Base-by-base conservation (phyloP, 768 basidiomycete species). In the Pleurotus eryngii region DNA sequence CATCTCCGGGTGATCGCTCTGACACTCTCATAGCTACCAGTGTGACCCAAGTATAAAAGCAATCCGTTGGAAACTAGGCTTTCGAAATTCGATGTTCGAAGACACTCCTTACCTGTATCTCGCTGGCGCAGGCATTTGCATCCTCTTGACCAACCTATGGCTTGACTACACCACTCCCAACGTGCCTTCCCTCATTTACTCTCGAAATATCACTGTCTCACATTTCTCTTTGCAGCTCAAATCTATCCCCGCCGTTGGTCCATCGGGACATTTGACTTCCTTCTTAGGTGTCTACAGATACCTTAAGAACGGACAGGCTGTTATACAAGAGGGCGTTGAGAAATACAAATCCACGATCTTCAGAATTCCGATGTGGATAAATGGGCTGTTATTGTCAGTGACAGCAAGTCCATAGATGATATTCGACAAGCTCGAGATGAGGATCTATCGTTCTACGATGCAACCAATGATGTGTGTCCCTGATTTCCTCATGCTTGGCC, bases 341-440 rank as follows among this genome's bases (percentile, higher is more conserved):
- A 56, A 46, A 27, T 56, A 56, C 55, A n/a, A 46, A 15, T 14
- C 22, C 0, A 45, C 45, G 4, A 20, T 40, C n/a, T 56, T 56
- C 60, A 60, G 53, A 42, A 46, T 60, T 14, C 39, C 60, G 15
- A 43, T 26, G 26, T 70, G 67, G 43, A 46, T 22, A 56, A 35
- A 38, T 56, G 55, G 55, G 45, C 46, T 20, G 55, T 56, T 30
- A 24, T 56, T 22, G 12, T 56, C 14, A 56, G 55, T 30, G 14
- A 47, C n/a, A 11, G 20, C 14, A 56, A 46, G 24, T n/a, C 27
- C 15, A 40, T 56, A 20, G 40, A 56, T 11, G 55, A 45, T 18
- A 46, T 55, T 30, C 22, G 55, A 20, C 55, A 47, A 30, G 55
- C 55, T 26, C 42, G 55, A 15, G 55, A 56, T 7, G 55, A 46